Percentiles rank a stretch among this genome's conserved stretches.
Evolutionary conservation across 129 eudicot genomes (phyloP).

Genomic region (Scalesia atractyloides): DNA sequence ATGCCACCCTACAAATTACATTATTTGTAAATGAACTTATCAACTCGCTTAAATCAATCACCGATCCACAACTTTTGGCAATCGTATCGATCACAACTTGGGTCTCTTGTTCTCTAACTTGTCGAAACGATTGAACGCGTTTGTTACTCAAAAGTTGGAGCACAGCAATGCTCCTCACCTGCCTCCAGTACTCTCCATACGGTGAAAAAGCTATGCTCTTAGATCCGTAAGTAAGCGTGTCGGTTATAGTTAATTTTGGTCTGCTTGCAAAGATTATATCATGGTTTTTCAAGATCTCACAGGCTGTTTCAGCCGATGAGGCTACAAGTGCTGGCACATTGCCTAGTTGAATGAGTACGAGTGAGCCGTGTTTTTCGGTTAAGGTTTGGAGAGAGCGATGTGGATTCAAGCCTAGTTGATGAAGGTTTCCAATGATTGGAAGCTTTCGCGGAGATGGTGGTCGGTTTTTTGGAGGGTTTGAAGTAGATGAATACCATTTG

Average conservation of each 20-base stretch:
- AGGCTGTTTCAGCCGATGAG: slow-evolving; percentile 40
- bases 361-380: slow-evolving; percentile 40
- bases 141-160: slow-evolving; percentile 32
- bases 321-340: slow-evolving; percentile 39
- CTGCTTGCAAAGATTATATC: slow-evolving; percentile 37
- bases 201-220: slow-evolving; percentile 37
- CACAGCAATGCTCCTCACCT: slow-evolving; percentile 38
- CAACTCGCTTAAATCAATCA: slow-evolving; percentile 35
- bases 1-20: slow-evolving; percentile 38
- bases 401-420: slow-evolving; percentile 39
- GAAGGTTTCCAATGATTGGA: slow-evolving; percentile 57
- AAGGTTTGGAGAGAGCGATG: slow-evolving; percentile 40
- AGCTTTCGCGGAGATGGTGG: slow-evolving; percentile 53
- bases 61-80: slow-evolving; percentile 6
- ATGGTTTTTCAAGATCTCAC: slow-evolving; percentile 45
- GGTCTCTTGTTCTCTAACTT: slow-evolving; percentile 39
- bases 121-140: slow-evolving; percentile 35
- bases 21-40: slow-evolving; percentile 24
- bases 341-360: slow-evolving; percentile 44
- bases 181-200: slow-evolving; percentile 53
- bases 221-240: slow-evolving; percentile 23
- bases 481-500: slow-evolving; percentile 16
- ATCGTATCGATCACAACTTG: slow-evolving; percentile 30
- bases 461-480: slow-evolving; percentile 10
- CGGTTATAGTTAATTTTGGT: slow-evolving; percentile 25